These are phyloP conservation scores for Salix brachista DNA, from an alignment of 345 rosid species.

Conservation along the genomic window DNA sequence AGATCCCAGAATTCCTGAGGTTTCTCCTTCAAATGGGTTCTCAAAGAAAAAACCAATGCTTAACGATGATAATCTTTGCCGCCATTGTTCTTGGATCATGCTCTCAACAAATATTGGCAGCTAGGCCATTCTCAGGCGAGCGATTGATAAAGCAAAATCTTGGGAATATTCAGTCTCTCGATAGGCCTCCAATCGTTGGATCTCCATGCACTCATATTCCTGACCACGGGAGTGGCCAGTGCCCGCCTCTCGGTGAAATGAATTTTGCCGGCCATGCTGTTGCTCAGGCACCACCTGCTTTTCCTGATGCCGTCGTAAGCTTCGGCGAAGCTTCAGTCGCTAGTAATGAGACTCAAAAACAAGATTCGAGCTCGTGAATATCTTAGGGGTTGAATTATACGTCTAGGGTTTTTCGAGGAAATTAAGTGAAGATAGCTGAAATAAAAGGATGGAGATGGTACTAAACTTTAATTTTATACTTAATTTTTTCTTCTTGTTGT, in stretches of 20 bases:
- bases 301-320: slow-evolving; percentile 4
- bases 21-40: slow-evolving; percentile 4
- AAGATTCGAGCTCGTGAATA: slow-evolving; percentile 7
- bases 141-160: neutral
- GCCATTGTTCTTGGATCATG: slow-evolving; percentile 3
- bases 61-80: neutral
- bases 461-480: neutral
- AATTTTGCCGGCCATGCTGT: slow-evolving; percentile 13
- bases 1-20: neutral
- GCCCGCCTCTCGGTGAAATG: slow-evolving; percentile 25
- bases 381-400: neutral
- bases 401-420: neutral
- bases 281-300: slow-evolving; percentile 4
- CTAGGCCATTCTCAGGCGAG: slow-evolving; percentile 27
- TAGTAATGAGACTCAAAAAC: slow-evolving; percentile 6
- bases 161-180: slow-evolving; percentile 28
- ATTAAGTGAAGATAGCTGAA: neutral
- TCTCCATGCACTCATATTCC: slow-evolving; percentile 42
- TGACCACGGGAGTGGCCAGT: slow-evolving; percentile 17
- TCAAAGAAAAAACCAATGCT: neutral
- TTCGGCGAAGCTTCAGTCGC: slow-evolving; percentile 1
- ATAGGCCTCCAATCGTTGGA: slow-evolving; percentile 22
- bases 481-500: neutral
- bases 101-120: slow-evolving; percentile 11
- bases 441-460: neutral